These are phyloP conservation scores for Nadsonia starkeyi-henricii DNA, from an alignment of 1,139 yeast species.

Conservation along the genomic window DNA sequence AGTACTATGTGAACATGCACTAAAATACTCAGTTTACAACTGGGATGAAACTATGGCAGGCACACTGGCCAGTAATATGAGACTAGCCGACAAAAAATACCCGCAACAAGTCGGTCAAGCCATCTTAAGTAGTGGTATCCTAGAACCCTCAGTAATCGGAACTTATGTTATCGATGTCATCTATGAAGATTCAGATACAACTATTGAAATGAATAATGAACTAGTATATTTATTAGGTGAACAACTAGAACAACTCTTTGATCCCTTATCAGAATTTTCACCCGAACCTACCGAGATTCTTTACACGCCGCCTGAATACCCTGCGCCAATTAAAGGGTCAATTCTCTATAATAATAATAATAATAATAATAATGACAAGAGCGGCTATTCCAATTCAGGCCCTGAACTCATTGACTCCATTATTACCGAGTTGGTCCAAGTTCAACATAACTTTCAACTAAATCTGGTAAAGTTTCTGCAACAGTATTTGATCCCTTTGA, in stretches of 20 bases:
- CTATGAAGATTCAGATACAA: constrained; percentile 39
- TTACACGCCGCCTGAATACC: constrained; percentile 37
- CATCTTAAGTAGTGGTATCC: constrained; percentile 39
- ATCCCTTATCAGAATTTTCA: constrained; percentile 78
- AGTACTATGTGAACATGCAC: constrained; percentile 11
- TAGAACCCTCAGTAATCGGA: constrained; percentile 39
- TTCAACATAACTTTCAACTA: constrained; percentile 64
- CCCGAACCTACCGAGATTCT: constrained; percentile 70
- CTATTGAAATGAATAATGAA: constrained; percentile 55
- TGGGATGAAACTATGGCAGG: constrained; percentile 79
- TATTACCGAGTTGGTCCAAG: constrained; percentile 48
- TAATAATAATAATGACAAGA: no score
- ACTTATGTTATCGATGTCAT: constrained; percentile 60
- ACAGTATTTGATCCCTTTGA: constrained; percentile 62
- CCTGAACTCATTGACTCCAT: constrained; percentile 29
- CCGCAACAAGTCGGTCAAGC: constrained; percentile 47
- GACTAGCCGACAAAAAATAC: constrained; percentile 32
- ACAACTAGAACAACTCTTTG: constrained; percentile 77
- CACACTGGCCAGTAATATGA: constrained; percentile 47
- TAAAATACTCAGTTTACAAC: constrained; percentile 11
- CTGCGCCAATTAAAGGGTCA: background rate
- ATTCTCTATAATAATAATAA: no score
- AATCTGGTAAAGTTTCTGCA: constrained; percentile 62
- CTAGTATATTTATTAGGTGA: constrained; percentile 66
- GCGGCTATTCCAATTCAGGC: constrained; percentile 9